Evolutionary conservation across 306 rosid species (phyloP), one percentile per base, ranked within the genome.

Genomic region (Cercis canadensis): DNA sequence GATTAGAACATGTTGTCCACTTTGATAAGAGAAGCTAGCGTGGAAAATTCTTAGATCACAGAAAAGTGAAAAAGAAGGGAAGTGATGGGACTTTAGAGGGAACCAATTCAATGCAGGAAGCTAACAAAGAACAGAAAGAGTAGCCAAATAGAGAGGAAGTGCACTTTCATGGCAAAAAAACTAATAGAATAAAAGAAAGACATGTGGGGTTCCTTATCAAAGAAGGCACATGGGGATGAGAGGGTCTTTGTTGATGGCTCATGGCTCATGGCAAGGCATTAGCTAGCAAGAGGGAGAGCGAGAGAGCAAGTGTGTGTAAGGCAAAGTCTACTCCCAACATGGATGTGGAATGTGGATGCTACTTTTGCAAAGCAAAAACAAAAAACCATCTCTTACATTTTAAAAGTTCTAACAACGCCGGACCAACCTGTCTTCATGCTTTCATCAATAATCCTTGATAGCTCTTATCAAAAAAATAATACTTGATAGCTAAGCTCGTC

Each of bases 141-240:
- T n/a, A n/a, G n/a, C n/a, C n/a, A n/a, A n/a, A n/a, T n/a, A n/a
- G 33, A 53, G 37, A 65, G 59, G 67, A 70, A 44, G 33, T 39
- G 49, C 14, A 45, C 63, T 71, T 52, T 74, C 0, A n/a, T 68
- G 19, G 64, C 15, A 62, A 46, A 31, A 46, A 41, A 68, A 52
- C 45, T 61, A 69, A 55, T 69, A 62, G 52, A 50, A 62, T 57
- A 5, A 65, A 59, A 70, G 52, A 75, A 52, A 59, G 32, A 50
- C 75, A 76, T 59, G 81, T 65, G 72, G 44, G 78, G 13, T 51
- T 39, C 46, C n/a, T 37, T 39, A 55, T 37, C 34, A 76, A 75
- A 37, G 76, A 58, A 72, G 11, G 79, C 85, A 76, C 85, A 76
- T 81, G n/a, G n/a, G n/a, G n/a, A n/a, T n/a, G 85, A 67, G 1